Evolutionary conservation across 78 protist genomes (phyloP).

Genomic region (Dictyostelium intermedium): DNA sequence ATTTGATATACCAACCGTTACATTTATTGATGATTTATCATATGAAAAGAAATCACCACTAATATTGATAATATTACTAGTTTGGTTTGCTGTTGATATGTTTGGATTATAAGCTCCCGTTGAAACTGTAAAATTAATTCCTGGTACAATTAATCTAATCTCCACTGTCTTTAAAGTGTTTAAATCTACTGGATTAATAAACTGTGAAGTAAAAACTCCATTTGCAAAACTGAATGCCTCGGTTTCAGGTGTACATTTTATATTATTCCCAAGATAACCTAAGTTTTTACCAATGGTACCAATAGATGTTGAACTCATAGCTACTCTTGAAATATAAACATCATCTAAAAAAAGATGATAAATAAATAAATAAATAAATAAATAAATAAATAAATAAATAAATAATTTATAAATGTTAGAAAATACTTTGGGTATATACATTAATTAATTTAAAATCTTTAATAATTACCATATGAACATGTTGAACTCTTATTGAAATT

Average conservation of each 20-base stretch:
- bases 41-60: background rate
- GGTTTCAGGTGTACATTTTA: background rate
- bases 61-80: too few species aligned
- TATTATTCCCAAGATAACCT: background rate
- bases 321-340: background rate
- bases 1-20: background rate
- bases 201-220: too few species aligned
- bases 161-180: background rate
- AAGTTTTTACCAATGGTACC: background rate
- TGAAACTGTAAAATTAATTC: background rate
- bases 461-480: background rate
- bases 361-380: too few species aligned
- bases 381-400: too few species aligned
- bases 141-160: background rate
- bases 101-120: background rate
- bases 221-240: too few species aligned
- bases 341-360: too few species aligned
- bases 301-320: background rate
- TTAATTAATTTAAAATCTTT: too few species aligned
- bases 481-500: background rate
- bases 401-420: too few species aligned
- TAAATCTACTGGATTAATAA: background rate
- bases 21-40: background rate
- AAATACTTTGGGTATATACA: too few species aligned
- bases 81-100: background rate